Base-by-base conservation (phyloP, 352 stramenopile genomes). In the Phytophthora quininea region DNA sequence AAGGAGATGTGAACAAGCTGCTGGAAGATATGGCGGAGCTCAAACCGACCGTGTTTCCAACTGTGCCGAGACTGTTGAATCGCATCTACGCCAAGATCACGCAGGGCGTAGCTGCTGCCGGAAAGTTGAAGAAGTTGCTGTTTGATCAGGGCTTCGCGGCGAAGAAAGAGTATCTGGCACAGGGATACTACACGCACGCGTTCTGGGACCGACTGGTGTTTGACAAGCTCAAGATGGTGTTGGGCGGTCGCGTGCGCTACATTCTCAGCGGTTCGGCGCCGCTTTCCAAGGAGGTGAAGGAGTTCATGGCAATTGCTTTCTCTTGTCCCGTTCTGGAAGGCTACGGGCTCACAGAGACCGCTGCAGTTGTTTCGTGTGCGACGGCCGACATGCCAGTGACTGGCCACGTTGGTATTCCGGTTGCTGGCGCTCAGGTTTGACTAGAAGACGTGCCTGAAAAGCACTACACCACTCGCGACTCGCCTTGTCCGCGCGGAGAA, bases 181-280 rank as follows among this genome's bases (percentile, higher is more conserved):
- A 80, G 11, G 78, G 79, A 3, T 72, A 75, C 45, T 75, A 73
- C 35, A 74, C 64, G 12, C 79, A 91, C 49, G 67, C 73, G 1
- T 69, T 99, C 27, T 99, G 95, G 83, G 97, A 99, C 80, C 72
- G 79, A 29, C 71, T 99, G 31, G 81, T 99, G 52, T 99, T 99
- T 65, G 84, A 88, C 64, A 98, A 98, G 71, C 86, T 98, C 58
- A 96, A 96, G 64, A 84, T 79, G 51, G 84, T 86, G 29, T 65
- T 99, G 9, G 97, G 97, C 30, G 90, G 96, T 45, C 77, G 90
- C 35, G 65, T 98, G 40, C 82, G 90, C 27, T 59, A 98, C 31
- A 96, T 99, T 70, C 76, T 98, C 3, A 97, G 85, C 37, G 97
- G 95, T 30, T 98, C 91, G 2, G 97, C 97, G 4, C 94, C 96